A percentile compares a stretch with the other conserved stretches of the same genome.
Evolutionary conservation across 2,329 filamentous ascomycete species (phyloP).

Genomic region (Xylariomycetidae sp.): DNA sequence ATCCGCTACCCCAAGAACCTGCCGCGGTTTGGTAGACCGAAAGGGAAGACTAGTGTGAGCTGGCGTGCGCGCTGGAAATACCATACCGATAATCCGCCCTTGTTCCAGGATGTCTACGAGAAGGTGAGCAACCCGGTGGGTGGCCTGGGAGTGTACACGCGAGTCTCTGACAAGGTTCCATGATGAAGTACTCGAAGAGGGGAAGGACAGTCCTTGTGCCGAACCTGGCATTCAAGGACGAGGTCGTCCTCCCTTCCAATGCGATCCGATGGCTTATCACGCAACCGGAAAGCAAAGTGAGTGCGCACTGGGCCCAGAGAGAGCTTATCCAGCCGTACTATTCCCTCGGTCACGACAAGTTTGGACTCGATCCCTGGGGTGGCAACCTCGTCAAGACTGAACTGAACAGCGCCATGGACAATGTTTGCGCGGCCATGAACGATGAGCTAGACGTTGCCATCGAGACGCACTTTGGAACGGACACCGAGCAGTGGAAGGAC

Average conservation of each 20-base stretch:
- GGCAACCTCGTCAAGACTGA: conserved; percentile 30
- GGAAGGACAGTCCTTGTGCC: conserved; percentile 36
- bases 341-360: conserved; percentile 29
- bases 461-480: conserved; percentile 28
- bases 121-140: conserved; percentile 11
- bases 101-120: conserved; percentile 17
- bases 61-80: conserved; percentile 12
- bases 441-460: conserved; percentile 29
- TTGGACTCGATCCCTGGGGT: conserved; percentile 14
- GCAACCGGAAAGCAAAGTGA: conserved; percentile 33
- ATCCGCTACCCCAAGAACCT: conserved; percentile 15
- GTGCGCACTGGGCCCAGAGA: conserved; percentile 28
- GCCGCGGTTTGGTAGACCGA: conserved; percentile 10
- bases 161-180: no score
- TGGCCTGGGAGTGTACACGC: no score
- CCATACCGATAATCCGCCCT: conserved; percentile 10
- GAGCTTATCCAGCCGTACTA: conserved; percentile 33
- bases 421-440: conserved; percentile 27
- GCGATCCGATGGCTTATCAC: conserved; percentile 33
- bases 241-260: conserved; percentile 35
- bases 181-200: conserved; percentile 33
- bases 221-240: conserved; percentile 31
- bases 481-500: conserved; percentile 29
- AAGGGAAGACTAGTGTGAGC: conserved; percentile 9
- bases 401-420: conserved; percentile 29